These are phyloP conservation scores for Pseudotulostoma volvatum DNA, from an alignment of 495 filamentous ascomycete species.

Conservation along the genomic window DNA sequence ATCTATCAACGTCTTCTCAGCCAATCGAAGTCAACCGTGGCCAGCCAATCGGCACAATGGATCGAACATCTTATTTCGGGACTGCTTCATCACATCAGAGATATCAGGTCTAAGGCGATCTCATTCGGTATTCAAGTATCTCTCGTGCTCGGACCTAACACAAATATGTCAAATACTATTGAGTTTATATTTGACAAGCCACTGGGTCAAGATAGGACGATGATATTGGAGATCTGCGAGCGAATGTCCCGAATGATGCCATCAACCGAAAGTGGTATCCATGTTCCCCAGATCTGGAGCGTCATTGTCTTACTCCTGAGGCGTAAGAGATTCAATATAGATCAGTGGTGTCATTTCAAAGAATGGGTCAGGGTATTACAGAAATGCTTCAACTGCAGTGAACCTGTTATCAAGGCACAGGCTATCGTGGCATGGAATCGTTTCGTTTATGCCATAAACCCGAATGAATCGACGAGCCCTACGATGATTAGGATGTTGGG, in stretches of 20 bases:
- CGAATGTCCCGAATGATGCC: constrained; percentile 55
- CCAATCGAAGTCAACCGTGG: constrained; percentile 53
- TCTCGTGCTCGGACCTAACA: constrained; percentile 45
- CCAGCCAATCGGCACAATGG: constrained; percentile 41
- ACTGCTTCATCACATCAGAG: constrained; percentile 60
- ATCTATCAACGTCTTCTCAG: constrained; percentile 61
- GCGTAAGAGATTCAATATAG: constrained; percentile 38
- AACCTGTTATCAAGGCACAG: constrained; percentile 51
- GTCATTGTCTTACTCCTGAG: constrained; percentile 61
- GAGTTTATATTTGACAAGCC: constrained; percentile 45
- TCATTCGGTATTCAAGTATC: constrained; percentile 51
- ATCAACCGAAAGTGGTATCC: constrained; percentile 40
- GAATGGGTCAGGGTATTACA: constrained; percentile 65
- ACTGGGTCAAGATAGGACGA: constrained; percentile 39
- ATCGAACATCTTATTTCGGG: constrained; percentile 64
- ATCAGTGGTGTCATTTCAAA: constrained; percentile 55
- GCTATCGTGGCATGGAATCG: constrained; percentile 74
- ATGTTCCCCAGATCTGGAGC: constrained; percentile 84
- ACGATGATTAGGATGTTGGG: constrained; percentile 49
- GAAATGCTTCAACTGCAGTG: constrained; percentile 67
- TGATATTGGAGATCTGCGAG: constrained; percentile 44
- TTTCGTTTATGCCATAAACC: constrained; percentile 52
- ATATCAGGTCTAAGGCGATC: constrained; percentile 60
- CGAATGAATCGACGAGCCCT: constrained; percentile 40
- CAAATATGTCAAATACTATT: constrained; percentile 43